These are phyloP conservation scores for Dactylonectria estremocensis DNA, from an alignment of 2,329 filamentous ascomycete genomes.

Conservation along the genomic window DNA sequence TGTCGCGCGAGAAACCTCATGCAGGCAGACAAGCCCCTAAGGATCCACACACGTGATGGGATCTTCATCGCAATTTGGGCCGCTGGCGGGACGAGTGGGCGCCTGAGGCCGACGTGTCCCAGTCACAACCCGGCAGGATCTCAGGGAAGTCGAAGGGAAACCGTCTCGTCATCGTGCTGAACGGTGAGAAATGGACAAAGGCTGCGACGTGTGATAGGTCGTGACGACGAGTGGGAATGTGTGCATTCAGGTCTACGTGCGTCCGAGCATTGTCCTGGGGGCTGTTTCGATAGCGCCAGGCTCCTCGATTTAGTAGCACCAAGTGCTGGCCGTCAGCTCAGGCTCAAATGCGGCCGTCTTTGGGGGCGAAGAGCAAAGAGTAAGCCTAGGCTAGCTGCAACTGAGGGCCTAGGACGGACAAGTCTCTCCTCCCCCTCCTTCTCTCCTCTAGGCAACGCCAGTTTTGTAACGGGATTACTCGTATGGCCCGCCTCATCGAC, in stretches of 20 bases:
- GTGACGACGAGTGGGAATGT: slow-evolving; percentile 1
- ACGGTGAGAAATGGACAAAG: slow-evolving; percentile 7
- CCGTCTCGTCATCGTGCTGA: not conserved
- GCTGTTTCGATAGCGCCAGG: slow-evolving; percentile 19
- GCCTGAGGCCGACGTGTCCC: slow-evolving; percentile 20
- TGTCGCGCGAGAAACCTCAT: slow-evolving; percentile 27
- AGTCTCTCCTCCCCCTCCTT: slow-evolving; percentile 8
- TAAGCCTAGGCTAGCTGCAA: slow-evolving; percentile 22
- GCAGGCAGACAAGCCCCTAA: slow-evolving; percentile 30
- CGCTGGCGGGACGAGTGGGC: slow-evolving; percentile 7
- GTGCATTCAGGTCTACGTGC: slow-evolving; percentile 1
- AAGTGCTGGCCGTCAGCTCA: slow-evolving; percentile 21
- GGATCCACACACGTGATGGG: slow-evolving; percentile 47
- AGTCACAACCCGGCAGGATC: slow-evolving; percentile 11
- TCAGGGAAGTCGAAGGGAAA: too few relatives aligned
- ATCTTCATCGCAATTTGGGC: slow-evolving; percentile 47
- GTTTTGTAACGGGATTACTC: not conserved
- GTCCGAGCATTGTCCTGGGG: not conserved
- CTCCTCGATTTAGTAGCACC: slow-evolving; percentile 24
- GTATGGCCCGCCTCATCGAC: not conserved
- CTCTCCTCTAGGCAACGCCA: slow-evolving; percentile 4
- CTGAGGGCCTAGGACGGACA: slow-evolving; percentile 6
- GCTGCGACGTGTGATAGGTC: not conserved
- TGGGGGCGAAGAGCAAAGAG: slow-evolving; percentile 14
- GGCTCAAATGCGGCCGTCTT: slow-evolving; percentile 20